phyloP scores from a whole-genome alignment of 2,329 filamentous ascomycete genomes.

The Trichophaea hybrida region DNA sequence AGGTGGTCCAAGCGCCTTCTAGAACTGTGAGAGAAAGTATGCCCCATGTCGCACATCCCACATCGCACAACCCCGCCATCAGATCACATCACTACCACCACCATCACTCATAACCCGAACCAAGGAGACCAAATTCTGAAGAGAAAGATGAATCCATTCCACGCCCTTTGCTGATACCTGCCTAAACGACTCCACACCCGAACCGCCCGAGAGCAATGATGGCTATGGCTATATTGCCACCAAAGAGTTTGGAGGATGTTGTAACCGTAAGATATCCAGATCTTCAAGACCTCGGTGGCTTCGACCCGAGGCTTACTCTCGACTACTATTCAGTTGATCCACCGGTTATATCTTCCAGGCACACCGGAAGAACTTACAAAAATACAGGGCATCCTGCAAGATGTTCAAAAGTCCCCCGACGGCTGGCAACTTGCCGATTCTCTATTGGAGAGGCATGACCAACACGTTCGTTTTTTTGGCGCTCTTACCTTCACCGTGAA shows the following conservation, averaged over 20 bases:
- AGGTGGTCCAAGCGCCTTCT: too few species aligned
- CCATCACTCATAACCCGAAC: background rate
- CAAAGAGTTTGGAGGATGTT: slow-evolving; percentile 20
- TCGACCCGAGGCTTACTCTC: background rate
- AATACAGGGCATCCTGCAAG: slow-evolving; percentile 62
- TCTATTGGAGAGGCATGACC: slow-evolving; percentile 52
- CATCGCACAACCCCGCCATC: background rate
- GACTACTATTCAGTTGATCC: slow-evolving; percentile 32
- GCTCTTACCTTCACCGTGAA: slow-evolving; percentile 89
- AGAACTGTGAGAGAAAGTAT: background rate
- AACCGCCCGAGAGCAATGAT: background rate
- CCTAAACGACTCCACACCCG: background rate
- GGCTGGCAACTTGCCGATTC: slow-evolving; percentile 78
- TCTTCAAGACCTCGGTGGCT: slow-evolving; percentile 4
- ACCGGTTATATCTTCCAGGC: slow-evolving; percentile 38
- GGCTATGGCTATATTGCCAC: background rate
- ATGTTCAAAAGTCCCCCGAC: slow-evolving; percentile 60
- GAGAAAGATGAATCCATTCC: background rate
- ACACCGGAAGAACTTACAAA: slow-evolving; percentile 34
- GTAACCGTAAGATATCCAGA: slow-evolving; percentile 11
- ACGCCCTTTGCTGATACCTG: background rate
- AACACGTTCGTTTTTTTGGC: slow-evolving; percentile 78
- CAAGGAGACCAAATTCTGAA: background rate
- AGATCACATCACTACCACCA: background rate
- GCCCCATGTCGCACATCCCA: background rate